Evolutionary conservation across 2,329 filamentous ascomycete species (phyloP).

Genomic region (Claviceps pazoutovae): DNA sequence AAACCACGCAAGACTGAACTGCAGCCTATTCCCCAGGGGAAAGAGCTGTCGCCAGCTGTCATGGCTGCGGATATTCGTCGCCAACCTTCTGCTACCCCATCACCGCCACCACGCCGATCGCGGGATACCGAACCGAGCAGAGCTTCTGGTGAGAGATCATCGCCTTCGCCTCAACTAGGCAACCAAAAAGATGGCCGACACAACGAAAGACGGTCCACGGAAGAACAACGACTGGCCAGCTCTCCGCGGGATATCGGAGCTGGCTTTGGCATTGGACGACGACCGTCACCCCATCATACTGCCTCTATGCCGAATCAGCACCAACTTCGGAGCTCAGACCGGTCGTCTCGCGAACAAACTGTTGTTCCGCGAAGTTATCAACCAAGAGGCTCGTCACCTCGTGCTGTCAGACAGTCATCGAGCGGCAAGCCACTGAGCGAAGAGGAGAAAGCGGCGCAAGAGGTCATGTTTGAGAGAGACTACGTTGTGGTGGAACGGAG

Average conservation of each 20-base stretch:
- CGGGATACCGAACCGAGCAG: slow-evolving; percentile 21
- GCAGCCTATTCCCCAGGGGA: slow-evolving; percentile 19
- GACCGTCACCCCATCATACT: slow-evolving; percentile 31
- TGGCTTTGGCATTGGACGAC: slow-evolving; percentile 38
- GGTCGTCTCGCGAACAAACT: slow-evolving; percentile 13
- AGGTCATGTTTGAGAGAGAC: slow-evolving; percentile 80
- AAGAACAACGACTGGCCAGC: slow-evolving; percentile 21
- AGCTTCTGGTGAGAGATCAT: slow-evolving; percentile 28
- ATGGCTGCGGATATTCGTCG: slow-evolving; percentile 19
- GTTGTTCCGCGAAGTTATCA: slow-evolving; percentile 21
- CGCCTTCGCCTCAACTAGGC: slow-evolving; percentile 28
- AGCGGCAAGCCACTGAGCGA: slow-evolving; percentile 32
- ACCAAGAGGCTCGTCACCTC: slow-evolving; percentile 4
- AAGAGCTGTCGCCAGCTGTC: slow-evolving; percentile 15
- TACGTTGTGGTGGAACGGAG: slow-evolving; percentile 94
- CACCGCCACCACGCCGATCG: slow-evolving; percentile 1
- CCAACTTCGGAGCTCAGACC: slow-evolving; percentile 21
- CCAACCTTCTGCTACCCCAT: slow-evolving; percentile 19
- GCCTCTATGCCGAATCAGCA: slow-evolving; percentile 34
- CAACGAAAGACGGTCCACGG: slow-evolving; percentile 16
- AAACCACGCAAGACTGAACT: slow-evolving; percentile 23
- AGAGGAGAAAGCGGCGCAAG: slow-evolving; percentile 63
- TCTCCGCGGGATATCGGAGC: slow-evolving; percentile 30
- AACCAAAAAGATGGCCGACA: slow-evolving; percentile 26
- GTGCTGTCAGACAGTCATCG: slow-evolving; percentile 10